Conservation (phyloP, 176 grass and related monocot species). For the Zizania latifolia region DNA sequence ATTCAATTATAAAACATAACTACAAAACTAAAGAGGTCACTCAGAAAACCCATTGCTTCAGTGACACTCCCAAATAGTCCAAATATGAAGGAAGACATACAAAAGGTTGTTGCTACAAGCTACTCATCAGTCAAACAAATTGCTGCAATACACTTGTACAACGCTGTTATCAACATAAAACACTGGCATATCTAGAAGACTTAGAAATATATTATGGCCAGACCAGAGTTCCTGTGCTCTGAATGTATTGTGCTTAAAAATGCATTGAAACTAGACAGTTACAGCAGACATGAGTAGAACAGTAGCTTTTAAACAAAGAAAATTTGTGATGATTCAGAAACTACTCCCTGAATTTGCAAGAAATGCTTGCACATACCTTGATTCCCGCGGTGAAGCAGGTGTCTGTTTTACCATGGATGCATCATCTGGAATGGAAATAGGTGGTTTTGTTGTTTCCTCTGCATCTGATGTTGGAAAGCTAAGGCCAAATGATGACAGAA, state of each 20-base stretch:
- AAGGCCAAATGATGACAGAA: constrained; percentile 76
- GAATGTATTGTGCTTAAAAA: not conserved
- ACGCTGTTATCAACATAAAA: too few relatives aligned
- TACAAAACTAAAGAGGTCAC: not conserved
- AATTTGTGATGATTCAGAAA: not conserved
- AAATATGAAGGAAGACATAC: not conserved
- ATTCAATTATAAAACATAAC: not conserved
- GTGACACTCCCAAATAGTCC: not conserved
- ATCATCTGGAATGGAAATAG: constrained; percentile 37
- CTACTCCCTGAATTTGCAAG: not conserved
- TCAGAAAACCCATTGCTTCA: not conserved
- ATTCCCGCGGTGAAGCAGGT: constrained; percentile 34
- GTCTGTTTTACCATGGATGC: constrained; percentile 37
- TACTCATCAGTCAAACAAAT: not conserved
- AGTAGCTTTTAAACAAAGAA: not conserved
- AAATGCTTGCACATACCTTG: constrained; percentile 63
- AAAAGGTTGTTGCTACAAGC: not conserved
- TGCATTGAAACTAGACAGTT: not conserved
- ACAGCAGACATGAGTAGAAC: not conserved
- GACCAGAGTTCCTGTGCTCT: not conserved
- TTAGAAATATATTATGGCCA: too few relatives aligned
- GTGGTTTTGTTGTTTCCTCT: constrained; percentile 72
- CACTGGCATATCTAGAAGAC: too few relatives aligned
- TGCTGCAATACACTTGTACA: not conserved
- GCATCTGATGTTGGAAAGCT: constrained; percentile 64